These are phyloP conservation scores for Mollisia scopiformis DNA, from an alignment of 2,329 filamentous ascomycete genomes.

Conservation along the genomic window DNA sequence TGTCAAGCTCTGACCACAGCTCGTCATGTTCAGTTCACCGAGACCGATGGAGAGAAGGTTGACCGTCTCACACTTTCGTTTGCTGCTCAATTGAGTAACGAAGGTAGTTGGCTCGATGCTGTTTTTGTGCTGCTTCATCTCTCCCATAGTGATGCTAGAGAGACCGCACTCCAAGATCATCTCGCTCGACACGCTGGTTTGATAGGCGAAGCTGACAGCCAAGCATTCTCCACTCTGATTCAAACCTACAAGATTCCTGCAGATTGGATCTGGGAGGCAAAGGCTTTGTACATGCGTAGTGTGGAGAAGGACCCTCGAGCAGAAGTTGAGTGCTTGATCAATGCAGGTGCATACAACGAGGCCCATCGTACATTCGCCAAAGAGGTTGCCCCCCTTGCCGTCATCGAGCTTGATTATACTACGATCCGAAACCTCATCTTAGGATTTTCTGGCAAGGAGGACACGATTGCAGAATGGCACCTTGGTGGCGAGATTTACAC, in stretches of 20 bases:
- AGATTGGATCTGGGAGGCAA: conserved; percentile 84
- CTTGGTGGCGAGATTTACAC: conserved; percentile 80
- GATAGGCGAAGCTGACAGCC: conserved; percentile 61
- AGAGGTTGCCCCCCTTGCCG: conserved; percentile 77
- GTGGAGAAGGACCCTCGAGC: conserved; percentile 67
- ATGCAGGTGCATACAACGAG: conserved; percentile 74
- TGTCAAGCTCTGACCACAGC: conserved; percentile 64
- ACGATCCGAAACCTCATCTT: conserved; percentile 69
- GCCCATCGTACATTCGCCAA: conserved; percentile 83
- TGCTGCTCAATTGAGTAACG: conserved; percentile 62
- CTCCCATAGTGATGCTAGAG: conserved; percentile 62
- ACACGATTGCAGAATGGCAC: conserved; percentile 72
- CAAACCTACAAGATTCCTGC: conserved; percentile 71
- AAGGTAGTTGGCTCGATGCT: conserved; percentile 70
- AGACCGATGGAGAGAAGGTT: conserved; percentile 58
- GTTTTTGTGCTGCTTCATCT: conserved; percentile 80
- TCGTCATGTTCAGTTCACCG: conserved; percentile 54
- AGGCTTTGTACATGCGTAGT: conserved; percentile 79
- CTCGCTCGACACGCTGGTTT: conserved; percentile 71
- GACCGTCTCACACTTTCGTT: conserved; percentile 71
- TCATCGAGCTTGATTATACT: conserved; percentile 82
- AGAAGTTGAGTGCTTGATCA: conserved; percentile 81
- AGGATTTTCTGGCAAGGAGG: conserved; percentile 68
- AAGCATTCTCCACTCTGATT: conserved; percentile 61
- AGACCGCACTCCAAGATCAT: conserved; percentile 71